These are phyloP conservation scores for Aspergillus tamarii DNA, from an alignment of 2,329 filamentous ascomycete species.

Conservation along the genomic window DNA sequence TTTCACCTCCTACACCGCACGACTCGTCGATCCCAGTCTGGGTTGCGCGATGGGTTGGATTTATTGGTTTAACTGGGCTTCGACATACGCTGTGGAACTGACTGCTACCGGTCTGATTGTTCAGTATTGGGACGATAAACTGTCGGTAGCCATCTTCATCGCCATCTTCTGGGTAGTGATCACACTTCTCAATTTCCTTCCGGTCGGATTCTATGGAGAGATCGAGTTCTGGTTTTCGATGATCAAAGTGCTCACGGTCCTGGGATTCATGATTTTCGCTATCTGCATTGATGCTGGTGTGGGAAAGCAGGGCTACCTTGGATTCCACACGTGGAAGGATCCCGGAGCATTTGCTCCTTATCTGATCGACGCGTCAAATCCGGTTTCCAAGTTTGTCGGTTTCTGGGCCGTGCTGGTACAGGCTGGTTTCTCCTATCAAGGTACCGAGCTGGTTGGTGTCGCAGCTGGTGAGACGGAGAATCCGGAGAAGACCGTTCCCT, in stretches of 20 bases:
- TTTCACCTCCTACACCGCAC: slow-evolving; percentile 75
- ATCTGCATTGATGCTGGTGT: slow-evolving; percentile 75
- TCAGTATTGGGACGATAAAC: slow-evolving; percentile 67
- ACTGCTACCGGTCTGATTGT: slow-evolving; percentile 72
- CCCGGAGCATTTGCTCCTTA: slow-evolving; percentile 72
- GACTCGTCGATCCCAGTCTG: slow-evolving; percentile 73
- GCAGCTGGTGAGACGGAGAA: slow-evolving; percentile 74
- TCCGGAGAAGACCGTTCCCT: slow-evolving; percentile 70
- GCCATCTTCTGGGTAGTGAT: slow-evolving; percentile 72
- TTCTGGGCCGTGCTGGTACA: slow-evolving; percentile 55
- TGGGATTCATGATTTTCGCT: slow-evolving; percentile 78
- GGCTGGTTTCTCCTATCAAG: slow-evolving; percentile 49
- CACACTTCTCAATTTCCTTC: slow-evolving; percentile 69
- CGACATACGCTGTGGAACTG: slow-evolving; percentile 72
- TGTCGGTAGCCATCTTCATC: slow-evolving; percentile 72
- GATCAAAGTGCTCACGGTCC: slow-evolving; percentile 71
- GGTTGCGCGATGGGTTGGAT: slow-evolving; percentile 80
- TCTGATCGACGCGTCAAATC: slow-evolving; percentile 60
- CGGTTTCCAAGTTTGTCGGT: slow-evolving; percentile 64
- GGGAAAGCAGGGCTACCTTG: slow-evolving; percentile 68
- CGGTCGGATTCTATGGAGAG: slow-evolving; percentile 72
- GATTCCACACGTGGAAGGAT: slow-evolving; percentile 70
- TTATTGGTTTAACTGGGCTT: slow-evolving; percentile 79
- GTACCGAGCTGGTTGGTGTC: slow-evolving; percentile 74
- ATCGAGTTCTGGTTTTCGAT: slow-evolving; percentile 74